phyloP scores from a whole-genome alignment of 208 protist species.

The Acanthamoeba culbertsoni region DNA sequence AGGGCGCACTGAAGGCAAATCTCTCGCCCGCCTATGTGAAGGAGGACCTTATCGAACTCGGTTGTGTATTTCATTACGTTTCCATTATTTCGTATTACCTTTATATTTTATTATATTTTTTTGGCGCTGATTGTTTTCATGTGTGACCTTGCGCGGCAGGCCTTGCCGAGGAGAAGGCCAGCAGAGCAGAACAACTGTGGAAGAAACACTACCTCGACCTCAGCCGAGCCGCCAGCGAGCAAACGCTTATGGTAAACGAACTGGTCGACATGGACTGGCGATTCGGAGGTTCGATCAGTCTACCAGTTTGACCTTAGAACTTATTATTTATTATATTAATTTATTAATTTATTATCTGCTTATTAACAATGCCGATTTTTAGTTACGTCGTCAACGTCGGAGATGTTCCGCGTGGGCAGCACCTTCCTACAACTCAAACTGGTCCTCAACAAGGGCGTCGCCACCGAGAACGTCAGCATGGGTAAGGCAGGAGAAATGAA shows the following conservation, averaged over 20 bases:
- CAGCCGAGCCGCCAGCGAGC: slow-evolving; percentile 65
- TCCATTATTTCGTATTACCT: no score
- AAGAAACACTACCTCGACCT: slow-evolving; percentile 68
- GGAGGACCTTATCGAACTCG: slow-evolving; percentile 48
- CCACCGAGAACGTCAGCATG: slow-evolving; percentile 74
- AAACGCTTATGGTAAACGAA: slow-evolving; percentile 79
- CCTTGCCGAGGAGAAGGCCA: slow-evolving; percentile 45
- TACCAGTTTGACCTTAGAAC: neutral
- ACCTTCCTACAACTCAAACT: slow-evolving; percentile 83
- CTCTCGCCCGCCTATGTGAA: slow-evolving; percentile 46
- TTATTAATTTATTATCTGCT: no score
- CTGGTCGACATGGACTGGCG: slow-evolving; percentile 83
- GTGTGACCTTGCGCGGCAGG: neutral
- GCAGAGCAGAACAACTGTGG: slow-evolving; percentile 51
- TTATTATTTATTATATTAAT: neutral
- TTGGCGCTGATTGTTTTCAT: neutral
- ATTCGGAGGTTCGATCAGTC: slow-evolving; percentile 82
- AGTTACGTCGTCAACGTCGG: slow-evolving; percentile 66
- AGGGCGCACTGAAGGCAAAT: slow-evolving; percentile 52
- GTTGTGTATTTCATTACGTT: no score
- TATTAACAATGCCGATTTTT: no score
- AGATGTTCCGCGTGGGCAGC: slow-evolving; percentile 60
- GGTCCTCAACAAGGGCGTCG: slow-evolving; percentile 68
- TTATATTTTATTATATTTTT: neutral
- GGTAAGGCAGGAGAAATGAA: no score